Base-by-base conservation (phyloP, 371 early-diverging fungal genomes). In the Syncephalastrum sp. region DNA sequence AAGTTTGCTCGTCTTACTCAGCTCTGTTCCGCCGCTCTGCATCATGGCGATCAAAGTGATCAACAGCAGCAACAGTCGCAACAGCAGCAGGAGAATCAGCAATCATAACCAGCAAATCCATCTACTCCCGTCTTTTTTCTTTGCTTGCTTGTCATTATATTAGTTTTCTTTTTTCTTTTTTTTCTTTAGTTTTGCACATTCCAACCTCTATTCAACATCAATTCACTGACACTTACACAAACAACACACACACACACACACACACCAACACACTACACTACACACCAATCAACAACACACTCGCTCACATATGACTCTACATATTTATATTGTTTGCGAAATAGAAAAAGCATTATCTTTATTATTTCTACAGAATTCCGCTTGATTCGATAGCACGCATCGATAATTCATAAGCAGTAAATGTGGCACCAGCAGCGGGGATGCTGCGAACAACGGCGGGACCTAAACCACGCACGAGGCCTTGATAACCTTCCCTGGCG, bases 361-460 rank as follows among this genome's bases (percentile, higher is more conserved):
- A 6, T 52, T 50, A 24, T 51, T 51, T 44, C 21, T 38, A 53
- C 42, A 41, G 19, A 16, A 21, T 45, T 55, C 64, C 64, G 41
- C 59, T 61, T 13, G 68, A 54, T 42, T 67, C 54, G 41, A 76
- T 69, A 5, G 77, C 68, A 45, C 84, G 72, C 70, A 86, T 83
- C 21, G 76, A 82, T 43, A 89, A 66, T 62, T 91, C 92, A 54
- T 88, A 91, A 1, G 88, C 82, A 21, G 89, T 86, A 64, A 91
- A 91, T 5, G 92, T 91, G 13, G 86, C 90, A 19, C 77, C 89
- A 3, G 87, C 90, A 13, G 90, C 90, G 33, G 90, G 90, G 46
- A 89, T 76, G 57, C 84, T 83, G 50, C 79, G 61, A 12, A 79
- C 16, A 3, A 79, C 56, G 45, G 83, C 81, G 21, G 91, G 85